Percentiles rank a stretch among this genome's conserved stretches.
Evolutionary conservation across 164 flowering plant species (phyloP).

Genomic region (Buxus sempervirens): DNA sequence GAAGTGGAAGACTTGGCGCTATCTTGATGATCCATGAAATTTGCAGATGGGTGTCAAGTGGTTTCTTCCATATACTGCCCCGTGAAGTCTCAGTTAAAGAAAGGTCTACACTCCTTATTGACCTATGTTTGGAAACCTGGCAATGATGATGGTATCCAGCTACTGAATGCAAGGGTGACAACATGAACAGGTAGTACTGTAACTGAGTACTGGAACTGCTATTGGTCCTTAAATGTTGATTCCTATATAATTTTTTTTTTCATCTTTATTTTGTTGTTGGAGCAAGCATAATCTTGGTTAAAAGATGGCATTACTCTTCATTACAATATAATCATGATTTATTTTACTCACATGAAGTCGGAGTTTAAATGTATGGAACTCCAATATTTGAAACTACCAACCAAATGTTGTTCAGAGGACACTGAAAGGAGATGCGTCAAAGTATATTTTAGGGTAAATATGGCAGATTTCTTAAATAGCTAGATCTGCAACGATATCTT

Average conservation of each 20-base stretch:
- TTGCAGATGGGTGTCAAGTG: neutral
- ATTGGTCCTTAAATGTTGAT: constrained; percentile 19
- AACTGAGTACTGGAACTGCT: constrained; percentile 9
- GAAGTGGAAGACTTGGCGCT: neutral
- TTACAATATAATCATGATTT: neutral
- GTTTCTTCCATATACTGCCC: neutral
- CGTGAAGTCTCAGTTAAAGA: neutral
- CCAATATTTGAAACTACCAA: constrained; percentile 29
- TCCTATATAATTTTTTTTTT: constrained; percentile 22
- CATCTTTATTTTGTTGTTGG: constrained; percentile 12
- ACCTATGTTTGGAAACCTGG: neutral
- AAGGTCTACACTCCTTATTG: neutral
- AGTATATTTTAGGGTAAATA: no score
- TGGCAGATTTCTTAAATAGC: no score
- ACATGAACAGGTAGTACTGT: neutral
- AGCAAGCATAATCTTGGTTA: constrained; percentile 4
- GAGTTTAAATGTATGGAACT: constrained; percentile 29
- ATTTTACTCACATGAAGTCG: constrained; percentile 27
- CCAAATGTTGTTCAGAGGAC: constrained; percentile 31
- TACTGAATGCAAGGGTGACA: neutral
- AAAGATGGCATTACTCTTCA: constrained; percentile 6
- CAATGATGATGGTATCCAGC: neutral
- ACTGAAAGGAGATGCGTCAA: no score
- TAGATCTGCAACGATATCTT: no score
- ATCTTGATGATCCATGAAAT: neutral